These are phyloP conservation scores for Blechomonas ayalai DNA, from an alignment of 208 protist genomes.

Conservation along the genomic window DNA sequence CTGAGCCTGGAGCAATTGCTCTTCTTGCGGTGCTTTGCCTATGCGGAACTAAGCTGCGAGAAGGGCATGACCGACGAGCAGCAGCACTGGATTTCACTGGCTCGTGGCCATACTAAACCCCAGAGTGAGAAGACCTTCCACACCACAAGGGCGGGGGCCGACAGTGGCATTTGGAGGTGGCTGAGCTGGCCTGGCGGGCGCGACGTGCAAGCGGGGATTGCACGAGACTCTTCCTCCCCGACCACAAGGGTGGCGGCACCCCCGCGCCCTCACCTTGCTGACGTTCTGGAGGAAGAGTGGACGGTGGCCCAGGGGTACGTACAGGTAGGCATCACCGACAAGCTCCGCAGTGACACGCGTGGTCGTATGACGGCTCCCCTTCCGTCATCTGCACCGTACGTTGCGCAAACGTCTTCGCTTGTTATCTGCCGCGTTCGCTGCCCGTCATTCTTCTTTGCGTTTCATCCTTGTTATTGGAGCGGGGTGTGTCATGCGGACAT, in stretches of 20 bases:
- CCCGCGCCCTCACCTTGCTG: not conserved
- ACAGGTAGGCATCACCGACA: no score
- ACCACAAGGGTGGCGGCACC: no score
- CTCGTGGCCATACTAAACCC: not conserved
- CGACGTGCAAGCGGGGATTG: no score
- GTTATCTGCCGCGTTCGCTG: conserved; percentile 5
- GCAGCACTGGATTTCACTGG: conserved; percentile 29
- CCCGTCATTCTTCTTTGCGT: not conserved
- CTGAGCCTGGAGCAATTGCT: conserved; percentile 58
- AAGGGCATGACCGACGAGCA: conserved; percentile 24
- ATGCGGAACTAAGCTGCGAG: conserved; percentile 52
- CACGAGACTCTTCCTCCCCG: no score
- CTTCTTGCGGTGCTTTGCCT: conserved; percentile 69
- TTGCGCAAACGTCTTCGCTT: no score
- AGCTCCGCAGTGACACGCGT: no score
- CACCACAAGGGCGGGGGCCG: conserved; percentile 1
- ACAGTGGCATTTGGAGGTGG: not conserved
- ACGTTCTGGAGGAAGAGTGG: not conserved
- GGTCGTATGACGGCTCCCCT: no score
- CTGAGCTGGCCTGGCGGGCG: conserved; percentile 15
- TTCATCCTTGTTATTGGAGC: conserved; percentile 11
- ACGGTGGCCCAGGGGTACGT: no score
- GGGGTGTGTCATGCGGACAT: no score
- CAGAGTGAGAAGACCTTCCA: no score
- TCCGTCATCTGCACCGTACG: no score